phyloP scores from a whole-genome alignment of 163 green algal genomes.

The Volvox carteri region DNA sequence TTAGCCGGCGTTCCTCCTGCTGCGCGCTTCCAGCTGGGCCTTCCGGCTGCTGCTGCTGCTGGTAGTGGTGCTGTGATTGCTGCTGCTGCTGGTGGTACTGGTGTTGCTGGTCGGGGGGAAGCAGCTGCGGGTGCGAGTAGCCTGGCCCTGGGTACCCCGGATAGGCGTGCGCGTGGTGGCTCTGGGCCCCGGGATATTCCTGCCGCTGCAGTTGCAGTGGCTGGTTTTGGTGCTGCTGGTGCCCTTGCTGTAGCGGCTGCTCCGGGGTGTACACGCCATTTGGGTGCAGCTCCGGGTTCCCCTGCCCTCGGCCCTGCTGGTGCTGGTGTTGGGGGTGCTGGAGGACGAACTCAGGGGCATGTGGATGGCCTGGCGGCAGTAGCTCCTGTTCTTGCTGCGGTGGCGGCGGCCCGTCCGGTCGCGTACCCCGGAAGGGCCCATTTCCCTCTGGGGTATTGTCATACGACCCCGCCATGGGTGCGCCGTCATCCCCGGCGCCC shows the following conservation, averaged over 20 bases:
- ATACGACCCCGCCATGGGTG: background rate
- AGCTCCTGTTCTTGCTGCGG: background rate
- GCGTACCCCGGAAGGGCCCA: too few species aligned
- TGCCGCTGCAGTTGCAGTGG: too few species aligned
- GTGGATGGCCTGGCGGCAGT: background rate
- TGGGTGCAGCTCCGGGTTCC: background rate
- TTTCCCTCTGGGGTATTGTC: too few species aligned
- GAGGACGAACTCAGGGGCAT: background rate
- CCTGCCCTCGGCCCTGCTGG: conserved; percentile 2
- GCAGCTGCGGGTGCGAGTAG: conserved; percentile 22
- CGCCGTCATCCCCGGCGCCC: background rate
- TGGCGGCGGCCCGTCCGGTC: too few species aligned
- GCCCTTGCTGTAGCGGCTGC: background rate
- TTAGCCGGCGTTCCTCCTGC: background rate
- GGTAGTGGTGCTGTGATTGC: background rate
- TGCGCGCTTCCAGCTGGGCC: background rate
- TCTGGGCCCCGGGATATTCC: background rate
- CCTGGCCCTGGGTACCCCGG: background rate
- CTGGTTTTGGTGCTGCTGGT: conserved; percentile 11
- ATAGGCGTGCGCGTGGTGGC: background rate
- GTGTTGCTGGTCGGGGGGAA: background rate
- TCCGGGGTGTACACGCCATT: background rate
- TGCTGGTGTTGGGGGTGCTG: background rate
- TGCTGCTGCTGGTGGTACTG: background rate
- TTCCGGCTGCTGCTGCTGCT: background rate